phyloP scores from a whole-genome alignment of 169 alveolate genomes.

The Plasmodium relictum region DNA sequence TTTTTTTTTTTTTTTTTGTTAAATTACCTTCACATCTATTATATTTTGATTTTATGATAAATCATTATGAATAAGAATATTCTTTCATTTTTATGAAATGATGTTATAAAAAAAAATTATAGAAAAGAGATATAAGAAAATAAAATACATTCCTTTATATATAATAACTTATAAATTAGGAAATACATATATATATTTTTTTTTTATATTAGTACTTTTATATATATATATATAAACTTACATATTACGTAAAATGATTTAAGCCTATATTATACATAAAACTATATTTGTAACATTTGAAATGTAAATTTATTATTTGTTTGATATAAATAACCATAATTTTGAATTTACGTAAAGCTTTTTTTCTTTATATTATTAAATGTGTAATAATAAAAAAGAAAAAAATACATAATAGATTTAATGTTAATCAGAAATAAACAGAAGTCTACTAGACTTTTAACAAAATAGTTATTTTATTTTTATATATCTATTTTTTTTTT shows the following conservation, averaged over 20 bases:
- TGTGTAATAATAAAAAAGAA: slow-evolving; percentile 45
- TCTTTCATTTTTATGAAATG: background rate
- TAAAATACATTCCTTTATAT: background rate
- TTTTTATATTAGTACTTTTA: too few relatives aligned
- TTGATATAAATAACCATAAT: slow-evolving; percentile 5
- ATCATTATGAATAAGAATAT: slow-evolving; percentile 16
- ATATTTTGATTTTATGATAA: slow-evolving; percentile 44
- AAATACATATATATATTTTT: background rate
- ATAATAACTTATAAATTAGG: background rate
- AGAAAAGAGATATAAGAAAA: background rate
- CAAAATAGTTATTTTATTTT: background rate
- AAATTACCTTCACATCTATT: slow-evolving; percentile 13
- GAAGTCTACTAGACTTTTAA: background rate
- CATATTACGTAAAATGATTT: background rate
- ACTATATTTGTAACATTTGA: slow-evolving; percentile 18
- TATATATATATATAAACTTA: background rate
- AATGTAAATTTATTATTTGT: slow-evolving; percentile 12
- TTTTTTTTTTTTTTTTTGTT: slow-evolving; percentile 9
- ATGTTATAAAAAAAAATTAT: background rate
- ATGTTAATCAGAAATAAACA: background rate
- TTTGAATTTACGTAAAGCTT: background rate
- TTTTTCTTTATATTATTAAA: slow-evolving; percentile 40
- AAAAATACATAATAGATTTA: background rate
- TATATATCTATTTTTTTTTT: background rate
- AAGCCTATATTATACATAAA: background rate